Evolutionary conservation across 225 moss, liverwort and hornwort genomes (phyloP).

Genomic region (Climacium dendroides): DNA sequence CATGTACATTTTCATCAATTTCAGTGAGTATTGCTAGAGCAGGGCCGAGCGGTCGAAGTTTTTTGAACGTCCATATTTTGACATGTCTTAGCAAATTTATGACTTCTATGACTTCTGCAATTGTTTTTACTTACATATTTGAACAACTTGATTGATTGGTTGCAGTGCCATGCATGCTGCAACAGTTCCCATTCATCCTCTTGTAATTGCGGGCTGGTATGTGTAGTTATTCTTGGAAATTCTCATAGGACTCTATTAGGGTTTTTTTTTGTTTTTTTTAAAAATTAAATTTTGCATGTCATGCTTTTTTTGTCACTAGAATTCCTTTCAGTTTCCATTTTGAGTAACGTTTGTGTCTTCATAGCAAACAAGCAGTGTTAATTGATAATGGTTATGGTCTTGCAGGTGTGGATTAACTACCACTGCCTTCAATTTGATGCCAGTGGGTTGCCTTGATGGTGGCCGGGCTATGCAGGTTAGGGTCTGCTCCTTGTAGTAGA

Average conservation of each 20-base stretch:
- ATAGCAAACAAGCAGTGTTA: not conserved
- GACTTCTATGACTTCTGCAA: not conserved
- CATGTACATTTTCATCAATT: not conserved
- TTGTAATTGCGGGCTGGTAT: slow-evolving; percentile 89
- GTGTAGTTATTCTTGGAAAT: not conserved
- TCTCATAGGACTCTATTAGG: not conserved
- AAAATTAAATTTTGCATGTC: not conserved
- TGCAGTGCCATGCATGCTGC: slow-evolving; percentile 73
- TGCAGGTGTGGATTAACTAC: slow-evolving; percentile 91
- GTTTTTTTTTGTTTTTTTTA: not conserved
- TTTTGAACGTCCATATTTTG: not conserved
- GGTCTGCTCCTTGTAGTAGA: not conserved
- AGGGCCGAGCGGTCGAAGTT: not conserved
- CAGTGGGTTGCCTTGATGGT: slow-evolving; percentile 88
- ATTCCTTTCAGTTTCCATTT: not conserved
- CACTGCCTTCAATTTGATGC: slow-evolving; percentile 89
- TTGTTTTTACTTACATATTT: not conserved
- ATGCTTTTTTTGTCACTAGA: not conserved
- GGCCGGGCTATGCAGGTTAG: slow-evolving; percentile 76
- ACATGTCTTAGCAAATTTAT: not conserved
- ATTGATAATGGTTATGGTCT: not conserved
- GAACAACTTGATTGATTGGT: not conserved
- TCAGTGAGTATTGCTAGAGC: not conserved
- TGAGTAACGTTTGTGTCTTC: not conserved
- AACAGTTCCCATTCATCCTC: slow-evolving; percentile 78